Base-by-base conservation (phyloP, 208 protist species). In the Acanthamoeba triangularis region DNA sequence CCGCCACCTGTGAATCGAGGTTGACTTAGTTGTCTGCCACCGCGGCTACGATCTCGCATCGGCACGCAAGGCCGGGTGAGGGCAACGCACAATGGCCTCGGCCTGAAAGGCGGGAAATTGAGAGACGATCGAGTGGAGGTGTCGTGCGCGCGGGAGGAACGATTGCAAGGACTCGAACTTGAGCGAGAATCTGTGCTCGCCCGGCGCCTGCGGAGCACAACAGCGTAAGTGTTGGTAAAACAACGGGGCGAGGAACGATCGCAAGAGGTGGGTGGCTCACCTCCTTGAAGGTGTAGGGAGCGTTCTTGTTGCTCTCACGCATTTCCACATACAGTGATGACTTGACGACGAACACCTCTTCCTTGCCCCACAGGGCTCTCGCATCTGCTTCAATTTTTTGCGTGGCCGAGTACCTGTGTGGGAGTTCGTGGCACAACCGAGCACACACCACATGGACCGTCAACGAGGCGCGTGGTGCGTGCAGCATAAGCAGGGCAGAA, bases 261-360 rank as follows among this genome's bases (percentile, higher is more conserved):
- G 65, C 0, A 18, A n/a, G 28, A 56, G 14, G 56, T 20, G 8
- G 2, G 0, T 80, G 16, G 23, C 10, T 56, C 23, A 94, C 90
- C 23, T 80, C 44, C 35, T 96, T 84, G 65, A 97, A 97, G 28
- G 67, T 20, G 72, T 97, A 97, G 18, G 97, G 97, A 41, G 84
- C 56, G 87, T 97, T 97, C 23, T 84, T 72, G 61, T 97, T 93
- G 88, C 97, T 97, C 8, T 94, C 95, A 44, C 97, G 97, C 96
- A 97, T 97, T 69, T 56, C 41, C 35, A 94, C 90, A 35, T 67
- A 72, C 28, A n/a, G 35, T 10, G 44, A 65, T 23, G 90, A 63
- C n/a, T 30, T 54, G 30, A 94, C 69, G 16, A 94, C 69, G 25
- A 94, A 94, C 30, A 94, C 65, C 18, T 94, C 90, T 33, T 94